Conservation (phyloP, 202 grass and related monocot species). For the Zizania palustris region DNA sequence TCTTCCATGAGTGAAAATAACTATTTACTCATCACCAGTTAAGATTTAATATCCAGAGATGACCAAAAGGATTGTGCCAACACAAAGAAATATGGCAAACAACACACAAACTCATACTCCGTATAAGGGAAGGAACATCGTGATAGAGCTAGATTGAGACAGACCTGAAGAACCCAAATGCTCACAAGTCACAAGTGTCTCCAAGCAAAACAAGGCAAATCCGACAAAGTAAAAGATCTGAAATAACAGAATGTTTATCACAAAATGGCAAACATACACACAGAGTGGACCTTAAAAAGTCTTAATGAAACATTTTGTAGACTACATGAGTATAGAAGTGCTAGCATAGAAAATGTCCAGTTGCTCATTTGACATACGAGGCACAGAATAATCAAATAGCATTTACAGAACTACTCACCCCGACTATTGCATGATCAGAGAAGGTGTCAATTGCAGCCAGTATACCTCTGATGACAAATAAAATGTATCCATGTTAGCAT, state of each 20-base stretch:
- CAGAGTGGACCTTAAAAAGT: constrained; percentile 8
- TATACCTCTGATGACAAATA: constrained; percentile 70
- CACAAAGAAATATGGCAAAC: constrained; percentile 15
- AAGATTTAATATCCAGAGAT: constrained; percentile 17
- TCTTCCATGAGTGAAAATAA: background rate
- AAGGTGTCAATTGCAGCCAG: constrained; percentile 91
- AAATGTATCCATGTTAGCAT: background rate
- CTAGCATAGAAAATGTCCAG: constrained; percentile 4
- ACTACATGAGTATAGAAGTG: background rate
- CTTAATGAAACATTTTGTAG: constrained; percentile 2
- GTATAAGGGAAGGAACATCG: background rate
- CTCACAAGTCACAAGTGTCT: constrained; percentile 84
- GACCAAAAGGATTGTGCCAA: background rate
- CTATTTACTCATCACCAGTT: constrained; percentile 11
- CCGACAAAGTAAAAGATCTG: constrained; percentile 92
- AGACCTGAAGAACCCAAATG: constrained; percentile 92
- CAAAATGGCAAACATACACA: constrained; percentile 17
- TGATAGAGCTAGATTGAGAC: constrained; percentile 18
- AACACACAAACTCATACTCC: background rate
- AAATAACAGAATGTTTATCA: constrained; percentile 31
- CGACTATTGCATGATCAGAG: constrained; percentile 72
- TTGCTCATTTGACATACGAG: constrained; percentile 12
- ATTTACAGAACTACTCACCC: constrained; percentile 55
- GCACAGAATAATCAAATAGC: constrained; percentile 21
- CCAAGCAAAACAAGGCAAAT: constrained; percentile 89